Percentiles rank a stretch among this genome's conserved stretches.
Evolutionary conservation across 495 filamentous ascomycete species (phyloP).

Genomic region (Coniosporium apollinis): DNA sequence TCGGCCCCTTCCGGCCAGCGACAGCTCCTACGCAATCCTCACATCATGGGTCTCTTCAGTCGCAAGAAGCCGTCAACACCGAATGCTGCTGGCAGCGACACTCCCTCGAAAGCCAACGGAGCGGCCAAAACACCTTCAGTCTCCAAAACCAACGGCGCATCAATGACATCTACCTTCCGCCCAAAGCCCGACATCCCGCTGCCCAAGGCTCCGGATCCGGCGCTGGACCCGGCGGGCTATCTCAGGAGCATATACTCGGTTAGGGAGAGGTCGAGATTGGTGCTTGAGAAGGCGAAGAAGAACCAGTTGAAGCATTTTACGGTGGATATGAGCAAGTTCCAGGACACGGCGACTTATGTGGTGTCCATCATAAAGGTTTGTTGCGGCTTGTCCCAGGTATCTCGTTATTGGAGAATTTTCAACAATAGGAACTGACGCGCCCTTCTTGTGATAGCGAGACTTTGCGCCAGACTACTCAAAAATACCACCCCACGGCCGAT

Average conservation of each 20-base stretch:
- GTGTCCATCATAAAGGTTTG: conserved; percentile 90
- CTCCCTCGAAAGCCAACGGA: conserved; percentile 35
- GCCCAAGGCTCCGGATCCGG: conserved; percentile 75
- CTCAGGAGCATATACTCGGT: conserved; percentile 82
- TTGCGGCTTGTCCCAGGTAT: conserved; percentile 1
- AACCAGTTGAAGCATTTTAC: conserved; percentile 80
- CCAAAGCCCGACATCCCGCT: conserved; percentile 48
- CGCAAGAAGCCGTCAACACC: conserved; percentile 41
- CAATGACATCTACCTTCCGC: conserved; percentile 28
- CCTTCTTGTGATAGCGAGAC: conserved; percentile 45
- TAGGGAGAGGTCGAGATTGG: conserved; percentile 54
- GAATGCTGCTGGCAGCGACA: conserved; percentile 32
- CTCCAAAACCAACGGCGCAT: conserved; percentile 16
- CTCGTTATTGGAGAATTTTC: conserved; percentile 5
- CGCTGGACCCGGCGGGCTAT: conserved; percentile 81
- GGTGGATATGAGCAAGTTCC: conserved; percentile 78
- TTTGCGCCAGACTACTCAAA: conserved; percentile 68
- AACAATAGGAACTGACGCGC: not conserved
- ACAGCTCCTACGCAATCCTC: not conserved
- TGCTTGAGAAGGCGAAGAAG: conserved; percentile 59
- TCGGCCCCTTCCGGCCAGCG: not conserved
- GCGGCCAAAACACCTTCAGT: conserved; percentile 35
- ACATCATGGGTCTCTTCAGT: conserved; percentile 45
- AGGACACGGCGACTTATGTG: conserved; percentile 78
- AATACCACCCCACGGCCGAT: conserved; percentile 75